A percentile compares a stretch with the other conserved stretches of the same genome.
phyloP scores from a whole-genome alignment of 352 stramenopile species.

The Phytophthora pini region DNA sequence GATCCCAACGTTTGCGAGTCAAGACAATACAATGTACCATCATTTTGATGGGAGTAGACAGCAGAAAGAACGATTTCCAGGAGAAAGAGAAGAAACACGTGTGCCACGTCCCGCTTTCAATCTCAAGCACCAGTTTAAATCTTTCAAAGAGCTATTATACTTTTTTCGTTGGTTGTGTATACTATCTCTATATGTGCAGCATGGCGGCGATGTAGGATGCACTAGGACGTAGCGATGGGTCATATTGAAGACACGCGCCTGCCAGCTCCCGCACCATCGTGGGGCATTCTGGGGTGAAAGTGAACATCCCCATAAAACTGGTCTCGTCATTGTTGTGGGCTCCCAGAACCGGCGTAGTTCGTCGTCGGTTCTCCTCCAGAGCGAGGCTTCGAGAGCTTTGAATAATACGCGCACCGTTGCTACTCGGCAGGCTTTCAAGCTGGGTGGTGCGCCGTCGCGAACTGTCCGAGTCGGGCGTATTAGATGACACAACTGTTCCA shows the following conservation, averaged over 20 bases:
- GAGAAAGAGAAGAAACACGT: constrained; percentile 5
- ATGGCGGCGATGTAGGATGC: constrained; percentile 81
- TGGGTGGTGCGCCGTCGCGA: constrained; percentile 42
- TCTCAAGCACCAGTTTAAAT: not conserved
- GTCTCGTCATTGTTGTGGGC: constrained; percentile 38
- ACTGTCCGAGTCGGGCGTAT: constrained; percentile 25
- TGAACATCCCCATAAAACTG: constrained; percentile 65
- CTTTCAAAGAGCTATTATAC: constrained; percentile 33
- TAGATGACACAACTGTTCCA: constrained; percentile 34
- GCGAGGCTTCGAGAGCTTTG: constrained; percentile 32
- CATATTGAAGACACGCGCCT: constrained; percentile 68
- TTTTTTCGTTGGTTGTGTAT: constrained; percentile 28
- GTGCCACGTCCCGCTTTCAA: constrained; percentile 10
- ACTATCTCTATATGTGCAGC: constrained; percentile 52
- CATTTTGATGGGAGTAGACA: constrained; percentile 24
- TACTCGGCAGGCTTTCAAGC: constrained; percentile 31
- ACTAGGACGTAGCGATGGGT: constrained; percentile 73
- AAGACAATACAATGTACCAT: not conserved
- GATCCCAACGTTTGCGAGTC: not conserved
- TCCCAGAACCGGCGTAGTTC: constrained; percentile 38
- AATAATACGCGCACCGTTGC: constrained; percentile 19
- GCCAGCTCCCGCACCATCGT: constrained; percentile 63
- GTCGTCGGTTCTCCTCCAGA: constrained; percentile 35
- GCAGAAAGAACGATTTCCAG: not conserved
- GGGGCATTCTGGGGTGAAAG: constrained; percentile 75